Conservation (phyloP, 2,329 filamentous ascomycete species). For the Pseudogymnoascus sp. region DNA sequence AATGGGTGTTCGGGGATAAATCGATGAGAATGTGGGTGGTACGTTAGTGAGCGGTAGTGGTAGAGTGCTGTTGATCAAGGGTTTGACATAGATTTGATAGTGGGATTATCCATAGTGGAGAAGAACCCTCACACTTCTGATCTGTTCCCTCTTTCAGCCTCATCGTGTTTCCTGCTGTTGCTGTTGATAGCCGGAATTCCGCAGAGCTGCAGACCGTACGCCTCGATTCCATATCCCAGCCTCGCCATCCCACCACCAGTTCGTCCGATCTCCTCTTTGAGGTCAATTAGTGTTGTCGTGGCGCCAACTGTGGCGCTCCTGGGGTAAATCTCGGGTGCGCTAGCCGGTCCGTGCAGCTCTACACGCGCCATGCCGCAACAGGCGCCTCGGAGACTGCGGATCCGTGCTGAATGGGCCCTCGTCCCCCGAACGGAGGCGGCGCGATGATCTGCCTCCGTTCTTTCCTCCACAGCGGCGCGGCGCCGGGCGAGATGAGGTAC, state of each 20-base stretch:
- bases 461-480: neutral
- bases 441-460: neutral
- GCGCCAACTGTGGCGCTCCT: neutral
- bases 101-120: neutral
- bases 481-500: neutral
- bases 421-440: neutral
- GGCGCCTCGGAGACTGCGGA: constrained; percentile 7
- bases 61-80: neutral
- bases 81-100: neutral
- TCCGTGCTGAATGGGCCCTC: neutral
- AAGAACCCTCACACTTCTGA: neutral
- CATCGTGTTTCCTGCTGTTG: neutral
- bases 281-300: neutral
- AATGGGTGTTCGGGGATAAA: neutral
- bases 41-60: neutral
- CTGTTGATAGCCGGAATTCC: neutral
- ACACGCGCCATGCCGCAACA: constrained; percentile 5
- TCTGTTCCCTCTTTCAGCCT: neutral
- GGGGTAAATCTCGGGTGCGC: neutral
- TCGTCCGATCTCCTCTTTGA: neutral
- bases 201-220: neutral
- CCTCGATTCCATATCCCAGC: neutral
- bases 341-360: neutral
- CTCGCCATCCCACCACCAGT: neutral
- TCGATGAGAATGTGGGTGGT: neutral